Percentiles rank a stretch among this genome's conserved stretches.
These are phyloP conservation scores for Margaritispora aquatica DNA, from an alignment of 495 filamentous ascomycete species.

Conservation along the genomic window DNA sequence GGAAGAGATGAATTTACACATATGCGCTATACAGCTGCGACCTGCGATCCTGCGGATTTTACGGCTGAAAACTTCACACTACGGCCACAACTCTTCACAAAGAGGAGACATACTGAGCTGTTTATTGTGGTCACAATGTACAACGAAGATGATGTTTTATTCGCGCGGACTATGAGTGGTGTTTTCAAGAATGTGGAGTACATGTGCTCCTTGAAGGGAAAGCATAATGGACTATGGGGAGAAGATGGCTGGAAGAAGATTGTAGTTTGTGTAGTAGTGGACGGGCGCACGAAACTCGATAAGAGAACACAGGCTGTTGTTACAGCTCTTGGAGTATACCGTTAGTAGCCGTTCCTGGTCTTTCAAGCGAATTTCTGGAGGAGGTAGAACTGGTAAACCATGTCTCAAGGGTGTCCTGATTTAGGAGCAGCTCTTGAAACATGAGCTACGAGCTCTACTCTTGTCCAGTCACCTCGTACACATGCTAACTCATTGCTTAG, in stretches of 20 bases:
- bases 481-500: too few relatives aligned
- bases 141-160: constrained; percentile 34
- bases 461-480: too few relatives aligned
- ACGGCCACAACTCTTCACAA: constrained; percentile 67
- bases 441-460: too few relatives aligned
- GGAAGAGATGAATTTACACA: constrained; percentile 46
- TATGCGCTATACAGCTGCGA: constrained; percentile 68
- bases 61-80: constrained; percentile 57
- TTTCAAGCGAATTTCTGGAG: too few relatives aligned
- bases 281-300: constrained; percentile 33
- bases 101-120: constrained; percentile 41
- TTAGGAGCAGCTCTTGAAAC: too few relatives aligned
- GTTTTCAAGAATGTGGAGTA: constrained; percentile 37
- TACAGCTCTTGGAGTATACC: constrained; percentile 33
- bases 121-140: constrained; percentile 37
- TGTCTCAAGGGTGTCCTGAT: too few relatives aligned
- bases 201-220: constrained; percentile 28
- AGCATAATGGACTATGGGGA: constrained; percentile 32
- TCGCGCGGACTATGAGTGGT: constrained; percentile 32
- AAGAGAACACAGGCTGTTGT: constrained; percentile 32
- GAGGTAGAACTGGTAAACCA: too few relatives aligned
- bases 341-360: too few relatives aligned
- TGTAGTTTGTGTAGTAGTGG: constrained; percentile 35
- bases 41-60: constrained; percentile 86
- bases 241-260: constrained; percentile 38